Percentiles rank a stretch among this genome's conserved stretches.
Evolutionary conservation across 495 filamentous ascomycete genomes (phyloP).

Genomic region (Massariosphaeria phaeospora): DNA sequence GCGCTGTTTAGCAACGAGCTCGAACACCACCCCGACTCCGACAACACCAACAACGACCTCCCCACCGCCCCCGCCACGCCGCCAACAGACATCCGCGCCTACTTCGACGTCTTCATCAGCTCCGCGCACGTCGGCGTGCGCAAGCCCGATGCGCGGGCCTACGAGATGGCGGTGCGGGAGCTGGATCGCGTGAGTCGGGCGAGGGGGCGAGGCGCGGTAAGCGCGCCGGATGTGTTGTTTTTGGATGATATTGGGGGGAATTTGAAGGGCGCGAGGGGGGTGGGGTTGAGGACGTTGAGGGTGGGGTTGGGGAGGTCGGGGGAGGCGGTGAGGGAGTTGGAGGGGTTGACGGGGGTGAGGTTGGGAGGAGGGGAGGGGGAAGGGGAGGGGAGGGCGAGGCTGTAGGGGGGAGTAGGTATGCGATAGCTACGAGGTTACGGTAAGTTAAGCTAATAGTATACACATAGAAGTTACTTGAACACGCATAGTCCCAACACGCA

Average conservation of each 20-base stretch:
- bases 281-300: slow-evolving; percentile 78
- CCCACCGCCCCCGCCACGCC: slow-evolving; percentile 7
- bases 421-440: too few relatives aligned
- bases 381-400: slow-evolving; percentile 41
- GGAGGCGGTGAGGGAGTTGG: slow-evolving; percentile 69
- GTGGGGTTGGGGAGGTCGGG: slow-evolving; percentile 71
- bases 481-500: too few relatives aligned
- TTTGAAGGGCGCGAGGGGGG: slow-evolving; percentile 67
- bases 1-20: slow-evolving; percentile 18
- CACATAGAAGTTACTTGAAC: too few relatives aligned
- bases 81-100: slow-evolving; percentile 47
- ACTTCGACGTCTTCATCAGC: slow-evolving; percentile 81
- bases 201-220: slow-evolving; percentile 47
- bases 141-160: slow-evolving; percentile 82
- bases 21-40: neutral
- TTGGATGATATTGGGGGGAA: slow-evolving; percentile 96
- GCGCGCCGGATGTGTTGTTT: slow-evolving; percentile 71
- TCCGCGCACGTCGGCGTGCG: slow-evolving; percentile 80
- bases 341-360: slow-evolving; percentile 53
- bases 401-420: slow-evolving; percentile 16
- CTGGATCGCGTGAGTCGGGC: slow-evolving; percentile 57
- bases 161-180: slow-evolving; percentile 62
- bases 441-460: too few relatives aligned
- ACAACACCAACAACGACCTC: too few relatives aligned
- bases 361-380: slow-evolving; percentile 49